Percentiles rank a stretch among this genome's conserved stretches.
These are phyloP conservation scores for Magnolia sinica DNA, from an alignment of 164 flowering plant species.

Conservation along the genomic window DNA sequence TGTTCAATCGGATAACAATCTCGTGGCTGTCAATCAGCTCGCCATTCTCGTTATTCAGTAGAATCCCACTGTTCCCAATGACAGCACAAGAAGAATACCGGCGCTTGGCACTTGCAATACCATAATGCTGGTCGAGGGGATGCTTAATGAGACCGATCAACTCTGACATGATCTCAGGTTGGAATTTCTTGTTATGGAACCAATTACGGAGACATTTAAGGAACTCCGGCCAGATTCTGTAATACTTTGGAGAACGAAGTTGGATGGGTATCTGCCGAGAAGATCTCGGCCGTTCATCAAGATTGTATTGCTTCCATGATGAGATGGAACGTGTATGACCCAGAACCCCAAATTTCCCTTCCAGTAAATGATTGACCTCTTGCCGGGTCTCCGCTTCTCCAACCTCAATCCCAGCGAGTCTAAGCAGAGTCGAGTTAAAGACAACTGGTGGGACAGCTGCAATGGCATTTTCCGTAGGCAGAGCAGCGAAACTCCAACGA, in stretches of 20 bases:
- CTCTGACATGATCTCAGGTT: conserved; percentile 52
- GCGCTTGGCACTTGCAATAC: conserved; percentile 9
- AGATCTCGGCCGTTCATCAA: conserved; percentile 21
- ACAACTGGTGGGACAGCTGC: conserved; percentile 8
- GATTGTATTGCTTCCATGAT: conserved; percentile 36
- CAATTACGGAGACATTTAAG: conserved; percentile 47
- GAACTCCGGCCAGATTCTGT: conserved; percentile 49
- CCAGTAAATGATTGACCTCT: conserved; percentile 60
- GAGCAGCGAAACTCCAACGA: conserved; percentile 17
- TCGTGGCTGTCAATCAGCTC: conserved; percentile 72
- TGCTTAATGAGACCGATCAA: conserved; percentile 39
- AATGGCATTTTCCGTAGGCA: conserved; percentile 13
- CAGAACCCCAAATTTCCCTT: conserved; percentile 41
- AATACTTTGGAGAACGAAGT: conserved; percentile 48
- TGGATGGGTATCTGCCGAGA: conserved; percentile 19
- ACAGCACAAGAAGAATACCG: conserved; percentile 65
- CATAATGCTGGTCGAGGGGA: conserved; percentile 34
- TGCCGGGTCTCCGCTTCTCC: conserved; percentile 41
- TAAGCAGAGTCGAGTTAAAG: conserved; percentile 63
- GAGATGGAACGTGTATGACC: conserved; percentile 42
- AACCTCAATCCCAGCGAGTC: conserved; percentile 55
- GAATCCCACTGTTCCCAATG: conserved; percentile 82
- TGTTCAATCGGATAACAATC: conserved; percentile 70
- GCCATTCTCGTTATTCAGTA: conserved; percentile 52
- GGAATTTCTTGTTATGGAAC: conserved; percentile 42